Base-by-base conservation (phyloP, 257 asterid species). In the Verbascum thapsus region DNA sequence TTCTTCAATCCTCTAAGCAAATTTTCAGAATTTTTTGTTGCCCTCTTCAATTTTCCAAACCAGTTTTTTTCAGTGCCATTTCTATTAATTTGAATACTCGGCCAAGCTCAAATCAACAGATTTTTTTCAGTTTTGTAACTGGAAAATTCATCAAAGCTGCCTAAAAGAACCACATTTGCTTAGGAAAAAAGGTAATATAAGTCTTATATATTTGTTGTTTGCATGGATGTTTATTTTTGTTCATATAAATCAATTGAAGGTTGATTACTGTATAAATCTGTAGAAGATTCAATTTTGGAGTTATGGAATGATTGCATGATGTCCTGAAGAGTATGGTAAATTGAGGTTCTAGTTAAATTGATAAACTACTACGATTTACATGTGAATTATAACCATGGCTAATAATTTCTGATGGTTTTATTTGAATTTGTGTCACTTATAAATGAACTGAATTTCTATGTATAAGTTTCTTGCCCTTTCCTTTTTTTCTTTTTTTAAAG, bases 241-340 rank as follows among this genome's bases (percentile, higher is more conserved):
- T 39, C 5, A 35, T 52, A 0, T 32, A 50, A 43, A 59, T 18
- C 12, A 12, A 15, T 39, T 72, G 38, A 15, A 51, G 61, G 43
- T 72, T 47, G 23, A 39, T 66, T 40, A 20, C 71, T 49, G 52
- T 19, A 34, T 50, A 55, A 74, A 50, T 63, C 52, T 63, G 35
- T 62, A 26, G 26, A 17, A 39, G 1, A 39, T 52, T 69, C 48
- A 65, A 42, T 34, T 49, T 23, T 1, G 32, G 2, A 26, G 32
- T n/a, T n/a, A n/a, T n/a, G n/a, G n/a, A n/a, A 26, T 5, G 32
- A 26, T 59, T 75, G 78, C 72, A 74, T 65, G 81, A 39, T 69
- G 35, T 26, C n/a, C 65, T 66, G 69, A 57, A 68, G 67, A 66
- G 63, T 53, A 61, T n/a, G 57, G 75, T 5, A 18, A 10, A n/a